Base-by-base conservation (phyloP, 495 filamentous ascomycete species). In the Xylaria venustula region DNA sequence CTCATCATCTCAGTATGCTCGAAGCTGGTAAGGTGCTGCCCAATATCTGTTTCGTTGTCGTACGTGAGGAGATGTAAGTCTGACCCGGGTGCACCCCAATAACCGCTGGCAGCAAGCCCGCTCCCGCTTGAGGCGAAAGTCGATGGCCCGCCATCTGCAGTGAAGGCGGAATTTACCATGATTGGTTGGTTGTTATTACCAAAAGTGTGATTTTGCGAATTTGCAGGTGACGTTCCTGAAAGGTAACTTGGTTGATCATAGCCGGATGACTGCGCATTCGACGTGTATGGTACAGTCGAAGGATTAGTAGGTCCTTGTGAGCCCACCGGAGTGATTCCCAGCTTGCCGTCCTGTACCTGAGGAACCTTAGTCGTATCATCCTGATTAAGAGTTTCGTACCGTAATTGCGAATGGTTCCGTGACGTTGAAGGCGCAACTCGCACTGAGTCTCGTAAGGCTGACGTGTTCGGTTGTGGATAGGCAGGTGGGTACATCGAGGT, bases 1-100 rank as follows among this genome's bases (percentile, higher is more conserved):
- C 86, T 85, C 50, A 88, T 75, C 71, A 88, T 87, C 57, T 91
- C 88, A 54, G 88, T 86, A 58, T 81, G 87, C 67, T 90, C 85
- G 60, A 90, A 90, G 60, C 87, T 83, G 62, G 90, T 74, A 0
- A 71, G 60, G 9, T 71, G 69, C 58, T 71, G 69, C 15, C 69
- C 64, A 52, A 70, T 72, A 19, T 85, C 71, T 79, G 84, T 64
- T 75, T 79, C 51, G 44, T 71, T 71, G 25, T 71, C 66, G 41
- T 71, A 71, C 19, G 69, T 71, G 5, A 69, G 60, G 2, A 71
- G 54, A 15, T 69, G 69, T 7, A 71, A 41, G 51, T 71, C 64
- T n/a, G 69, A 53, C 37, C 14, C 68, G 67, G 0, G 77, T 66
- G 72, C 54, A n/a, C 68, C 71, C 0, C 73, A 63, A 69, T 77